Evolutionary conservation across 805 yeast genomes (phyloP).

Genomic region (Komagataella ulmi): DNA sequence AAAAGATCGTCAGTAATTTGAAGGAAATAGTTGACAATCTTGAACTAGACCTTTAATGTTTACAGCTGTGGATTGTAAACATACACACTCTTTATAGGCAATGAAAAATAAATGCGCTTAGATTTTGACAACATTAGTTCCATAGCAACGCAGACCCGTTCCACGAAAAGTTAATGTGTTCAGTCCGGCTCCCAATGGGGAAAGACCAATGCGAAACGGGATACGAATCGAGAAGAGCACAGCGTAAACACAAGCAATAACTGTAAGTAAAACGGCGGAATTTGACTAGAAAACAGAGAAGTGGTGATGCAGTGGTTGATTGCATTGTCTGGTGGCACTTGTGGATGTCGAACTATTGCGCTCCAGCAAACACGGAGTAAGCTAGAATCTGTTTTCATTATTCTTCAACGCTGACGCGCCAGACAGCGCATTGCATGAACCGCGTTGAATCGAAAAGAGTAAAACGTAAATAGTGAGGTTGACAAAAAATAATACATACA

Average conservation of each 20-base stretch:
- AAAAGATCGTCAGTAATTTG: constrained; percentile 44
- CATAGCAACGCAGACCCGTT: background rate
- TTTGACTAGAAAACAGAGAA: background rate
- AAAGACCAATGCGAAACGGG: background rate
- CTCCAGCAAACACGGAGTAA: too few relatives aligned
- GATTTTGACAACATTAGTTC: background rate
- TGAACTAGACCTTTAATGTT: constrained; percentile 20
- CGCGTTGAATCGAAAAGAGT: background rate
- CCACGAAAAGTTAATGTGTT: background rate
- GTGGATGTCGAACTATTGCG: too few relatives aligned
- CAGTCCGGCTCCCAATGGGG: background rate
- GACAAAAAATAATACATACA: background rate
- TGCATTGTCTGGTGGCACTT: too few relatives aligned
- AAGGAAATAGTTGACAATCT: constrained; percentile 46
- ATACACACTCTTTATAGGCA: background rate
- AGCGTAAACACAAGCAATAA: too few relatives aligned
- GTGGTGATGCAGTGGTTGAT: too few relatives aligned
- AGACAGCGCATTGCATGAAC: background rate
- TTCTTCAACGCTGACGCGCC: background rate
- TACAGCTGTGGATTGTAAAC: background rate
- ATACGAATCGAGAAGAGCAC: too few relatives aligned
- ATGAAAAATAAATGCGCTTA: background rate
- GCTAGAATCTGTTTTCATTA: too few relatives aligned
- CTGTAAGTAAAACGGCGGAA: background rate
- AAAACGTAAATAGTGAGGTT: background rate